Conservation (phyloP, 257 asterid species). For the Forsythia viridissima region DNA sequence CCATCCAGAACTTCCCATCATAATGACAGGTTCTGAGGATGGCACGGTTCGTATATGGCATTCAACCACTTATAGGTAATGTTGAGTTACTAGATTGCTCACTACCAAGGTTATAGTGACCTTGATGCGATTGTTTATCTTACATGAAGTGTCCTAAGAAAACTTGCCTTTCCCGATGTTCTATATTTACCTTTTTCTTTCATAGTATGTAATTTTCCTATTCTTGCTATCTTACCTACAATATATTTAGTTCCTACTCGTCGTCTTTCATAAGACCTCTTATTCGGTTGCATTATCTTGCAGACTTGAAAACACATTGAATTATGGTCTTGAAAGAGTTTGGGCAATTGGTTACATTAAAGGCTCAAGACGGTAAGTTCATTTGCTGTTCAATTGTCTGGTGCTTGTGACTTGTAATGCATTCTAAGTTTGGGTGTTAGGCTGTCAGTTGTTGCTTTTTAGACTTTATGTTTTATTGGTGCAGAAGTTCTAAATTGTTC, state of each 20-base stretch:
- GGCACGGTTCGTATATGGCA: slow-evolving; percentile 99
- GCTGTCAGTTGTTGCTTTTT: slow-evolving; percentile 1
- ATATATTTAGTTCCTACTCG: slow-evolving; percentile 13
- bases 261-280: slow-evolving; percentile 22
- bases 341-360: slow-evolving; percentile 94
- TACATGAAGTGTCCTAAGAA: slow-evolving; percentile 2
- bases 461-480: slow-evolving; percentile 2
- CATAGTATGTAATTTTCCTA: neutral
- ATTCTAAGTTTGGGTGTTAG: slow-evolving; percentile 10
- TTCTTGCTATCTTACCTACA: slow-evolving; percentile 6
- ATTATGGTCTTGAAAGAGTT: slow-evolving; percentile 98
- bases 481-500: slow-evolving; percentile 18
- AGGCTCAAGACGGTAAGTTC: slow-evolving; percentile 86
- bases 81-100: slow-evolving; percentile 19
- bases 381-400: slow-evolving; percentile 14
- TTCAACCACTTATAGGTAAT: slow-evolving; percentile 88
- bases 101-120: slow-evolving; percentile 10
- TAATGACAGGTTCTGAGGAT: slow-evolving; percentile 97
- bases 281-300: slow-evolving; percentile 28
- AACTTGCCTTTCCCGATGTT: neutral
- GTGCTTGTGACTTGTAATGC: slow-evolving; percentile 12
- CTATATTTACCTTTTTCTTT: neutral
- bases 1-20: slow-evolving; percentile 98
- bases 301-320: slow-evolving; percentile 95
- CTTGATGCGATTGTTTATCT: neutral